A percentile compares a stretch with the other conserved stretches of the same genome.
Evolutionary conservation across 306 rosid species (phyloP).

Genomic region (Quercus berberidifolia): DNA sequence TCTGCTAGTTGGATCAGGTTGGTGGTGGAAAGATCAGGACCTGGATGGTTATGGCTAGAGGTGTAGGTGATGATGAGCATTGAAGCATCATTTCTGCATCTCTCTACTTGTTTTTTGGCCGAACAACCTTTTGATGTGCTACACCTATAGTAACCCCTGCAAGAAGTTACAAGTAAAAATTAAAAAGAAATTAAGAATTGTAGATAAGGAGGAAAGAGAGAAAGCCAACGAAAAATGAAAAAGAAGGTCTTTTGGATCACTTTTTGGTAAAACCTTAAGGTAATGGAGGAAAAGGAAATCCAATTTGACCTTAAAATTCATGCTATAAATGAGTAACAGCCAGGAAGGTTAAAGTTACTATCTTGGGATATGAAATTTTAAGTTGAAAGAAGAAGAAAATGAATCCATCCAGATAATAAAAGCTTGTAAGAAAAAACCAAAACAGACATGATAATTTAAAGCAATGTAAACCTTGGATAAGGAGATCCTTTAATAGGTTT

Average conservation of each 20-base stretch:
- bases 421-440: slow-evolving; percentile 9
- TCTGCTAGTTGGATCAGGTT: slow-evolving; percentile 21
- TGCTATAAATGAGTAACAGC: background rate
- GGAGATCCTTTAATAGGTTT: slow-evolving; percentile 96
- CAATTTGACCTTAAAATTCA: background rate
- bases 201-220: background rate
- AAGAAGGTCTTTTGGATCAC: background rate
- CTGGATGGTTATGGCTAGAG: slow-evolving; percentile 76
- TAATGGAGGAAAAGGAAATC: background rate
- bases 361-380: background rate
- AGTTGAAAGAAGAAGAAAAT: background rate
- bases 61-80: slow-evolving; percentile 80
- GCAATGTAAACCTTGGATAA: slow-evolving; percentile 67
- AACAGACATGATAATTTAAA: background rate
- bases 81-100: slow-evolving; percentile 83
- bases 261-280: slow-evolving; percentile 11
- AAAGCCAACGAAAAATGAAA: background rate
- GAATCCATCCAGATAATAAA: background rate
- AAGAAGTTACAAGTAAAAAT: background rate
- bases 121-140: slow-evolving; percentile 91
- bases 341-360: background rate
- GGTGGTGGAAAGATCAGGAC: slow-evolving; percentile 39
- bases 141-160: slow-evolving; percentile 85
- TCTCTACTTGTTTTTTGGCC: slow-evolving; percentile 94
- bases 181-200: slow-evolving; percentile 5